Evolutionary conservation across 257 asterid genomes (phyloP), one percentile per base, ranked within the genome.

Genomic region (Jasminum sambac): DNA sequence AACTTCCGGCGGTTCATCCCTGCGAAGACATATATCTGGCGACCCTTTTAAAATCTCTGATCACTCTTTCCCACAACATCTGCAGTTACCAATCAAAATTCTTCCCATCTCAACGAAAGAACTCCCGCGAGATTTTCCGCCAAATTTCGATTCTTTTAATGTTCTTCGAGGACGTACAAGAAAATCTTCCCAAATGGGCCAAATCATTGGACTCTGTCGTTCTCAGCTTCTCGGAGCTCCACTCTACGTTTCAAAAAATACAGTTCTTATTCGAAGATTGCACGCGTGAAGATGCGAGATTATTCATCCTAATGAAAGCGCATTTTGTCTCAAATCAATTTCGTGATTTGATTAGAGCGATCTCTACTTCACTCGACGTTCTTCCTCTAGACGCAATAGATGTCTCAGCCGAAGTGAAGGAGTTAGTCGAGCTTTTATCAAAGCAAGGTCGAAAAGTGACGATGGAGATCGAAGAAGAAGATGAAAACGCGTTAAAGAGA

Each of bases 221-320:
- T 0, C 89, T 90, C 10, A 79, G 86, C 79, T 71, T 90, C 68
- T 81, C 95, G 43, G 96, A 90, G 77, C 93, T 90, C 24, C 95
- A 90, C 66, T 30, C 73, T 43, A 82, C 88, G 5, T 78, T 88
- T 4, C 95, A 88, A 64, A 88, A 77, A 68, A 57, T 86, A n/a
- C 81, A 66, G 11, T 85, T 85, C 41, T 52, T 90, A 62, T 68
- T 88, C 2, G 86, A 78, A n/a, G 96, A 90, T 67, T 88, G 95
- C 81, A 41, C 82, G 3, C 74, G 87, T 3, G 91, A 83, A 6
- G 95, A 87, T 12, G 87, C 89, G 8, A 83, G 76, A 26, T 1
- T 69, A 4, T 76, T 84, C 78, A 79, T 90, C 24, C 80, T 90
- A 19, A 90, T 86, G 96, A 88, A 82, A 57, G 76, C 90, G 4